Evolutionary conservation across 345 rosid species (phyloP), one percentile per base, ranked within the genome.

Genomic region (Xanthoceras sorbifolium): DNA sequence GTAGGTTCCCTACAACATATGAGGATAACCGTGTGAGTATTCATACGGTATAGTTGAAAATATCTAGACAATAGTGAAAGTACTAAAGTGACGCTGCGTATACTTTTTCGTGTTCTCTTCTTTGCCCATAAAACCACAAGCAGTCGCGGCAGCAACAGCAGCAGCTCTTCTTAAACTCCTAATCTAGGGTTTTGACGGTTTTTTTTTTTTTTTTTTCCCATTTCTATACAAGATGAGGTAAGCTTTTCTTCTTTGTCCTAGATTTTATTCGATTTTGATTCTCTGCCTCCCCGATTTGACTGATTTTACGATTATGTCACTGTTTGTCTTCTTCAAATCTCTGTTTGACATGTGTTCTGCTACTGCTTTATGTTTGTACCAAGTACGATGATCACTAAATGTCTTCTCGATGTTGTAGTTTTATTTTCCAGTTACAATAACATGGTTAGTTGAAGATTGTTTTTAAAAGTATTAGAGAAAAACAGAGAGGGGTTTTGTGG

Each of bases 141-240:
- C 76, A 20, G 60, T 63, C n/a, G 29, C 57, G 0, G 1, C 40
- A 42, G 46, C 46, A 40, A 12, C 11, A 40, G 11, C 14, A 42
- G 46, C 46, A 42, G 10, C 46, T 42, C 17, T 25, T 0, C 1
- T 11, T 0, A 22, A 26, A 4, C 65, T 67, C 55, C n/a, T 74
- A n/a, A 57, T 60, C 71, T 82, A 82, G 85, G 88, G 88, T 85
- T 85, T 85, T 75, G 55, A 42, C 40, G 17, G 62, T 61, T 54
- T 55, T 28, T 32, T 76, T 42, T 77, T 72, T 54, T 61, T 54
- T 55, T 28, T 32, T 76, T 42, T 77, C 69, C 73, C 80, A 50
- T 71, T 77, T 72, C 50, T 0, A 74, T 62, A n/a, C 75, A 71
- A 48, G 4, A 85, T 85, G 88, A 85, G 88, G 88, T 85, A 76